These are phyloP conservation scores for Wickerhamiella parazyma DNA, from an alignment of 805 yeast species.

Conservation along the genomic window DNA sequence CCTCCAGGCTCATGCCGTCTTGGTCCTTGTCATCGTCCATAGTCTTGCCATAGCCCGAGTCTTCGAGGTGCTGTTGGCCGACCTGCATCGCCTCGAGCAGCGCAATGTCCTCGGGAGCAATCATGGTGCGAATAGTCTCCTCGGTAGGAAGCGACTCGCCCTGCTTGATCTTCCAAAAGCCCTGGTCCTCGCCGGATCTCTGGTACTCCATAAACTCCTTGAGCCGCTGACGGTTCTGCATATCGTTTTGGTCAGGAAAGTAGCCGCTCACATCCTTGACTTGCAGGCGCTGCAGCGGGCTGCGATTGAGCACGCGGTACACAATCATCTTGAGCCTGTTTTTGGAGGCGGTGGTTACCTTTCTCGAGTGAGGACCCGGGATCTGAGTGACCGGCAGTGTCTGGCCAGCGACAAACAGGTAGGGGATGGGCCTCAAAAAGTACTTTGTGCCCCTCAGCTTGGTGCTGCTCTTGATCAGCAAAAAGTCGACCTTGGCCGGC, in stretches of 20 bases:
- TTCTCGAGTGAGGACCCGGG: constrained; percentile 96
- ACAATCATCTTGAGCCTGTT: constrained; percentile 90
- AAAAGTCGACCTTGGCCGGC: constrained; percentile 60
- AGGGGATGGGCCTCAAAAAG: constrained; percentile 54
- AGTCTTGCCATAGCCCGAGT: constrained; percentile 43
- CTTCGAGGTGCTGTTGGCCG: constrained; percentile 82
- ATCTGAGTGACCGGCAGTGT: constrained; percentile 84
- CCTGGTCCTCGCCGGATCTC: constrained; percentile 85
- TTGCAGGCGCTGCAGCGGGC: constrained; percentile 56
- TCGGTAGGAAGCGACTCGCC: constrained; percentile 55
- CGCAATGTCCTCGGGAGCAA: constrained; percentile 82
- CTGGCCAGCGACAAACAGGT: constrained; percentile 80
- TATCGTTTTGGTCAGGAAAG: constrained; percentile 94
- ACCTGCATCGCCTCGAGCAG: constrained; percentile 83
- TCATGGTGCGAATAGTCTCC: constrained; percentile 66
- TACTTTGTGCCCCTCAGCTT: constrained; percentile 55
- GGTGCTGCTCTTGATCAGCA: constrained; percentile 61
- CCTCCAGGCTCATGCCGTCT: constrained; percentile 47
- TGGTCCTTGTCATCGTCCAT: constrained; percentile 31
- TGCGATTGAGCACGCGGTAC: constrained; percentile 67
- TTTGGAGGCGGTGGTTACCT: constrained; percentile 84
- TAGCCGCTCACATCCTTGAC: constrained; percentile 82
- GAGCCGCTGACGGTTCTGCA: constrained; percentile 89
- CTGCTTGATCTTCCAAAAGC: constrained; percentile 79
- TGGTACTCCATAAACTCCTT: constrained; percentile 98